Base-by-base conservation (phyloP, 768 basidiomycete species). In the Lactarius hengduanensis region DNA sequence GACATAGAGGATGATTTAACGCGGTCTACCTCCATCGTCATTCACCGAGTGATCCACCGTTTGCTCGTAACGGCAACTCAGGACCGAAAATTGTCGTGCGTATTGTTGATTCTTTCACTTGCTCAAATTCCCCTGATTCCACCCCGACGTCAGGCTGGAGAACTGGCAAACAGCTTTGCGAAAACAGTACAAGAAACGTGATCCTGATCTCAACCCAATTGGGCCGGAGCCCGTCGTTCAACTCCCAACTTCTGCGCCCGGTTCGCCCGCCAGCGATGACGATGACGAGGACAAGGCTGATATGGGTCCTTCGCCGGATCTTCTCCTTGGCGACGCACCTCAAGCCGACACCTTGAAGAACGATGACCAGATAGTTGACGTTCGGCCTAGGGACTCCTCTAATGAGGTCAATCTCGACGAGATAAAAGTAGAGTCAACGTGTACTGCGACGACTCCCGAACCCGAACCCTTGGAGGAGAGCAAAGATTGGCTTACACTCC, bases 111-210 rank as follows among this genome's bases (percentile, higher is more conserved):
- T 32, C 57, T 40, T 59, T 65, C 45, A 32, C 70, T 38, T 77
- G 59, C 71, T 58, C 71, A 67, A 41, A 53, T 53, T 53, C 34
- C 56, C 45, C 38, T 40, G 20, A 60, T 57, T 7, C 61, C 26
- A 13, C 13, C 45, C 47, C 64, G 22, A 26, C 2, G 13, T 64
- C 71, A 93, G 91, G 41, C 72, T 83, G 58, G 86, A 89, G 72
- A 91, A 85, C 74, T 93, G 92, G 91, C 91, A 93, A 77, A 83
- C 86, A 36, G 80, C 82, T 36, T 79, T 94, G 55, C 88, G 90
- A 64, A 88, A 86, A 70, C 92, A 94, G 73, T 92, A 92, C 76
- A 77, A 82, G 65, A 88, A 85, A 74, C 86, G 92, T 55, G 82
- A 87, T 71, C 91, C 91, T 43, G 78, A 80, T 13, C 81, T 84